These are phyloP conservation scores for Luffa acutangula DNA, from an alignment of 306 rosid genomes.

Conservation along the genomic window DNA sequence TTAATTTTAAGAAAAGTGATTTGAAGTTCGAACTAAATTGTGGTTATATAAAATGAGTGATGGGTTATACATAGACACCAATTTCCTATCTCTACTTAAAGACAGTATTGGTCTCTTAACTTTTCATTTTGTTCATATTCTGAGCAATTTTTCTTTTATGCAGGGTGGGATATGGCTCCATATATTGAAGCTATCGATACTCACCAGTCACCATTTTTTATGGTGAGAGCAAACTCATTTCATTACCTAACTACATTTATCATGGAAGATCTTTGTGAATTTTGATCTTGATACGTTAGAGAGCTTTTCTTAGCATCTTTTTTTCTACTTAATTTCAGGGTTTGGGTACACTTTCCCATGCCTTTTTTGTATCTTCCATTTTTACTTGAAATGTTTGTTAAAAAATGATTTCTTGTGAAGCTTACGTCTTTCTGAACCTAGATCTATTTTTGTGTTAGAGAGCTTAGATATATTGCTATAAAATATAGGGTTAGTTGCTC, in stretches of 20 bases:
- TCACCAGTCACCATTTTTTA: conserved; percentile 48
- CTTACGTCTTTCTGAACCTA: not conserved
- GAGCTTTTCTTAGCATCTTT: not conserved
- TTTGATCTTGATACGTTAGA: not conserved
- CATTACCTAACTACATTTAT: not conserved
- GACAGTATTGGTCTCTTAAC: not conserved
- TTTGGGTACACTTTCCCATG: not conserved
- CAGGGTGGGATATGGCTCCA: conserved; percentile 99
- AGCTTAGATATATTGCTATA: not conserved
- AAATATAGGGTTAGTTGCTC: not conserved
- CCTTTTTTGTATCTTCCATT: not conserved
- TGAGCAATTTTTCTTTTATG: conserved; percentile 13
- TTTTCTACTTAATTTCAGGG: not conserved
- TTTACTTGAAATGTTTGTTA: not conserved
- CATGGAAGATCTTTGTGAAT: not conserved
- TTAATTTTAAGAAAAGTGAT: not conserved
- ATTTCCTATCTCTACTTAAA: not conserved
- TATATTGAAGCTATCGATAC: conserved; percentile 86
- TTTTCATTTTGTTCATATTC: not conserved
- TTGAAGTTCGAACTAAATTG: not conserved
- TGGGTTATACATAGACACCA: not conserved
- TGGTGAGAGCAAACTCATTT: conserved; percentile 32
- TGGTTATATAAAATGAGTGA: not conserved
- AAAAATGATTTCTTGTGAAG: not conserved
- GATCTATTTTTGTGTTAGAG: not conserved